Evolutionary conservation across 2,329 filamentous ascomycete genomes (phyloP), one percentile per base, ranked within the genome.

Genomic region (Aschersonia sp.): DNA sequence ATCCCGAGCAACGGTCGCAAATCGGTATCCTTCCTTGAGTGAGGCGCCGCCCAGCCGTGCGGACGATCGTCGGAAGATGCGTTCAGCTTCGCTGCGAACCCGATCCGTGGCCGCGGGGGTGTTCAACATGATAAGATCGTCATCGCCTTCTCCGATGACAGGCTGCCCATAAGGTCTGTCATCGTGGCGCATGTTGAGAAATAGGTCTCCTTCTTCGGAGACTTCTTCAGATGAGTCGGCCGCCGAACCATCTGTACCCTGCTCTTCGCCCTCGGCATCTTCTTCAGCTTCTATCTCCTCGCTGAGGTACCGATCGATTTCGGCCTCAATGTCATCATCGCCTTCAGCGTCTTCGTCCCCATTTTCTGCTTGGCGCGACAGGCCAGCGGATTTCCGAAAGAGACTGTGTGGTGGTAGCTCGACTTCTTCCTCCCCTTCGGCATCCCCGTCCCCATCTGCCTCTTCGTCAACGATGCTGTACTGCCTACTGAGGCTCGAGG

Each of bases 1-100:
- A 51, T 83, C 81, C 59, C 83, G 85, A 32, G 86, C 85, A 50
- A 94, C 78, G 6, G 75, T 69, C 4, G 79, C 75, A 57, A 87
- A 84, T 43, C 79, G 76, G 46, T 81, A 79, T 7, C 79, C 73
- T 44, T 73, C 73, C 52, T 68, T 75, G 68, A 58, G 68, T 53
- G 53, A 56, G 49, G 52, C 62, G 52, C 53, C 64, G 51, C 57
- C 65, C 49, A 71, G 66, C 42, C 67, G 71, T 49, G 69, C 66
- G 12, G 70, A 61, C 4, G 75, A 77, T 43, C 72, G 70, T 40
- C 73, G 71, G 55, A 71, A 75, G 48, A 78, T 71, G 47, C 69
- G 69, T 50, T 78, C 72, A 10, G 76, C 76, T 59, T 80, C 75
- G 49, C 63, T 69, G 46, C 68, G 67, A 50, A 78, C 68, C 45